Percentiles rank a stretch among this genome's conserved stretches.
Conservation (phyloP, 805 yeast genomes). For the Metschnikowia bowlesiae region DNA sequence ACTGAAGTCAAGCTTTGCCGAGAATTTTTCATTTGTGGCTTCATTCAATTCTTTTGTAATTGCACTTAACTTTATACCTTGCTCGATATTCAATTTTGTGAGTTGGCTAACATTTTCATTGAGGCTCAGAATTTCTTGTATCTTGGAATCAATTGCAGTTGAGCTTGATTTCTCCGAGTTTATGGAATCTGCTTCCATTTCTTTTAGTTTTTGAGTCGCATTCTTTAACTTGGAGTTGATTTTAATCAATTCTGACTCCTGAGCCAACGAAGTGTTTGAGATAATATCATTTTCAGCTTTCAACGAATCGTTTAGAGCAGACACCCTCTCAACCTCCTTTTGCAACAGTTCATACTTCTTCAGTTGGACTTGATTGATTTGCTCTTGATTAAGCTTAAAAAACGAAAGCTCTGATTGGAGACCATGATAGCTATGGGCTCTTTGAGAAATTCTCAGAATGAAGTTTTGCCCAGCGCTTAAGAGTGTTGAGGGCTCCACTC, state of each 20-base stretch:
- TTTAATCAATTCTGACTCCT: constrained; percentile 6
- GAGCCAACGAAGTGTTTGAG: not conserved
- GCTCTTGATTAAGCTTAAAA: constrained; percentile 34
- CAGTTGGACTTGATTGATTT: constrained; percentile 22
- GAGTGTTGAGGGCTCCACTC: constrained; percentile 20
- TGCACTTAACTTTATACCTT: constrained; percentile 31
- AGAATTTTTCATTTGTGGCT: constrained; percentile 33
- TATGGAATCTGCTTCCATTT: constrained; percentile 15
- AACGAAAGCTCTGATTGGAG: constrained; percentile 29
- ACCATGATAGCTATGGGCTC: constrained; percentile 27
- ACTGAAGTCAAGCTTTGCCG: constrained; percentile 31
- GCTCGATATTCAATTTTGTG: constrained; percentile 33
- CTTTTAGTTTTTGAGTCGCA: constrained; percentile 15
- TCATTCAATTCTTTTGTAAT: constrained; percentile 34
- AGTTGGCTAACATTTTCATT: constrained; percentile 27
- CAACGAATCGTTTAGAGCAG: constrained; percentile 22
- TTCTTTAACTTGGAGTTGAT: constrained; percentile 14
- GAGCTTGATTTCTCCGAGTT: constrained; percentile 5
- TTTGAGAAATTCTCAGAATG: constrained; percentile 20
- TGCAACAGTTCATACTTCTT: constrained; percentile 20
- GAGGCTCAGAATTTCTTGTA: constrained; percentile 24
- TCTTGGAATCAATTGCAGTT: constrained; percentile 11
- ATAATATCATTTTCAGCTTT: constrained; percentile 16
- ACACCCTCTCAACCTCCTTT: constrained; percentile 17
- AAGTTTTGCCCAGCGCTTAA: constrained; percentile 11